Percentiles rank a stretch among this genome's conserved stretches.
These are phyloP conservation scores for Simmondsia chinensis DNA, from an alignment of 148 eudicot species.

Conservation along the genomic window DNA sequence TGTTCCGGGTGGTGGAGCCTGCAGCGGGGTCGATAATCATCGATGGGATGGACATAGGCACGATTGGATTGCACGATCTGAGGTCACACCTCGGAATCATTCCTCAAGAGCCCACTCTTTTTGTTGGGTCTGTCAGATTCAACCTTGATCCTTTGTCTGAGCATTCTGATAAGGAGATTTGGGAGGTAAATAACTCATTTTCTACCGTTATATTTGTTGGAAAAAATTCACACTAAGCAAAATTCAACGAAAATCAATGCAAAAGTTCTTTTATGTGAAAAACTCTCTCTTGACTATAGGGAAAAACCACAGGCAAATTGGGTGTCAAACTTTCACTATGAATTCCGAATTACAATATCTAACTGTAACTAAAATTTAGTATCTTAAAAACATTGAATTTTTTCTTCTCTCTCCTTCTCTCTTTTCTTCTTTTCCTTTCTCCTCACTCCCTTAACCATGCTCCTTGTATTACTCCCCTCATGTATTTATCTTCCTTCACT, in stretches of 20 bases:
- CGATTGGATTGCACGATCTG: constrained; percentile 10
- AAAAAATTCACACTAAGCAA: not conserved
- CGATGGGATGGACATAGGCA: constrained; percentile 8
- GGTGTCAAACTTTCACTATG: too few species aligned
- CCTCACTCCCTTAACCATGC: too few species aligned
- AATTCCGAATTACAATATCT: too few species aligned
- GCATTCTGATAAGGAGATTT: constrained; percentile 30
- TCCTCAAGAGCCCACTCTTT: constrained; percentile 10
- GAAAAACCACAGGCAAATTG: too few species aligned
- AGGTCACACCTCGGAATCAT: constrained; percentile 9
- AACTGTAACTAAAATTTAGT: too few species aligned
- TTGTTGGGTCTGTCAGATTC: constrained; percentile 26
- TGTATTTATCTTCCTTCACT: too few species aligned
- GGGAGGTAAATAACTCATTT: constrained; percentile 17
- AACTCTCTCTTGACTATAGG: too few species aligned
- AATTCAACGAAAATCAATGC: not conserved
- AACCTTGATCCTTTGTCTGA: constrained; percentile 34
- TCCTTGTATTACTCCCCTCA: too few species aligned
- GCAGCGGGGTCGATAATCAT: constrained; percentile 7
- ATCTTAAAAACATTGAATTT: too few species aligned
- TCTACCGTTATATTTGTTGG: too few species aligned
- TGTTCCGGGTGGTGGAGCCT: constrained; percentile 18
- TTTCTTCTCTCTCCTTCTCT: too few species aligned
- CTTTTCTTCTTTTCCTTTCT: too few species aligned
- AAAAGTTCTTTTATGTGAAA: not conserved